These are phyloP conservation scores for Carex scoparia DNA, from an alignment of 176 grass and related monocot genomes.

Conservation along the genomic window DNA sequence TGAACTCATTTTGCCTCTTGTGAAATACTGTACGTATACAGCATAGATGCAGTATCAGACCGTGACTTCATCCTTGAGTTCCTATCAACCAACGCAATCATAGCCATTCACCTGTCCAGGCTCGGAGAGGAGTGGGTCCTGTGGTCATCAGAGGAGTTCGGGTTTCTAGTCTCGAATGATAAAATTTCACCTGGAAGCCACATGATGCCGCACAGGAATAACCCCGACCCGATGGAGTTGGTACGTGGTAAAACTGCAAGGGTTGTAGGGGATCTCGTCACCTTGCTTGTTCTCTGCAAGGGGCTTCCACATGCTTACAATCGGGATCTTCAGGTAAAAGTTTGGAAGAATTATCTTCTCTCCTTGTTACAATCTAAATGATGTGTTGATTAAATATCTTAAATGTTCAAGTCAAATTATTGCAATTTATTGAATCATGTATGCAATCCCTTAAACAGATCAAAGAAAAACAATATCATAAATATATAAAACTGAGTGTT, in stretches of 20 bases:
- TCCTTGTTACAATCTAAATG: background rate
- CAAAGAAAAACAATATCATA: too few relatives aligned
- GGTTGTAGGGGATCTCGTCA: conserved; percentile 87
- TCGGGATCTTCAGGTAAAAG: conserved; percentile 76
- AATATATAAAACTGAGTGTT: too few relatives aligned
- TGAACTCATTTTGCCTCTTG: background rate
- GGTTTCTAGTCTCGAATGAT: conserved; percentile 76
- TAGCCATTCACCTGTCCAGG: conserved; percentile 84
- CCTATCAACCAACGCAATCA: conserved; percentile 79
- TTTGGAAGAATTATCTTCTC: background rate
- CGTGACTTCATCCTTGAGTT: conserved; percentile 97
- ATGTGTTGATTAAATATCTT: background rate
- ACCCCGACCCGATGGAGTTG: conserved; percentile 94
- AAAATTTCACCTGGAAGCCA: conserved; percentile 71
- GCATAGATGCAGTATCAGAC: conserved; percentile 98
- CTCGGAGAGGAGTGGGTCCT: conserved; percentile 98
- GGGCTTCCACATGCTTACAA: conserved; percentile 96
- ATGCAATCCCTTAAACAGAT: background rate
- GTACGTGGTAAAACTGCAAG: conserved; percentile 95
- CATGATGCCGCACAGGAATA: conserved; percentile 94
- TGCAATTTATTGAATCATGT: background rate
- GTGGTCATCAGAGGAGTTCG: conserved; percentile 98
- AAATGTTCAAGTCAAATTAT: too few relatives aligned
- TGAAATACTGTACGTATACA: conserved; percentile 11
- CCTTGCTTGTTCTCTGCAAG: conserved; percentile 77